Evolutionary conservation across 2,329 filamentous ascomycete species (phyloP).

Genomic region (Shiraia bambusicola): DNA sequence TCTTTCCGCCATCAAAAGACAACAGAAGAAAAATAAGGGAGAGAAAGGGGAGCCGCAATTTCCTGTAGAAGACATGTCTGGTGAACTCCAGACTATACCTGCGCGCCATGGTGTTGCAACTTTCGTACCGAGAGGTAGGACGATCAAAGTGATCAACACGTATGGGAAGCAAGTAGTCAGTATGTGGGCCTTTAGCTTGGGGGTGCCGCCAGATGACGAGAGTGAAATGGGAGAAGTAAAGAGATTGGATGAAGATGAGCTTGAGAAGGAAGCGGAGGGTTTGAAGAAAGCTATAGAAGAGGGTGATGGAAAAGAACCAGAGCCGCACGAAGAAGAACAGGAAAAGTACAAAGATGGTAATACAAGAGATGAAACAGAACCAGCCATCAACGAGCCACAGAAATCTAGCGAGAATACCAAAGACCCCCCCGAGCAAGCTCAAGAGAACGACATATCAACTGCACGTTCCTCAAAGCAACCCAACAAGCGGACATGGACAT

Average conservation of each 20-base stretch:
- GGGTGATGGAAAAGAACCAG: background rate
- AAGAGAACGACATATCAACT: constrained; percentile 22
- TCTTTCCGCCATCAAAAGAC: constrained; percentile 37
- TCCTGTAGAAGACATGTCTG: constrained; percentile 39
- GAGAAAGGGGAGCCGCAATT: constrained; percentile 11
- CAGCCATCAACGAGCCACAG: constrained; percentile 8
- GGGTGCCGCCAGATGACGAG: constrained; percentile 45
- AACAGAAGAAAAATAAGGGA: constrained; percentile 24
- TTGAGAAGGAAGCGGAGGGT: constrained; percentile 26
- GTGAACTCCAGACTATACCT: constrained; percentile 49
- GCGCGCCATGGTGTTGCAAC: constrained; percentile 54
- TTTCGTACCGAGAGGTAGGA: constrained; percentile 51
- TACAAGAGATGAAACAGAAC: constrained; percentile 5
- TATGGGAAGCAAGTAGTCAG: constrained; percentile 54
- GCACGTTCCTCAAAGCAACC: constrained; percentile 15
- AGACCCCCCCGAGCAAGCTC: constrained; percentile 35
- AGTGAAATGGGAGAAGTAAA: constrained; percentile 21
- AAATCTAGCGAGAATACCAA: constrained; percentile 18
- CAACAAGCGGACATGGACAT: constrained; percentile 41
- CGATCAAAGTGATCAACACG: constrained; percentile 54
- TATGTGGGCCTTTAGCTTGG: constrained; percentile 53
- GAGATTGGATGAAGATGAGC: constrained; percentile 28
- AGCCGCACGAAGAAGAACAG: background rate
- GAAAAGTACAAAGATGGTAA: constrained; percentile 8
- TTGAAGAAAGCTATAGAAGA: constrained; percentile 23